Evolutionary conservation across 352 stramenopile genomes (phyloP).

Genomic region (Phytophthora ohioensis): DNA sequence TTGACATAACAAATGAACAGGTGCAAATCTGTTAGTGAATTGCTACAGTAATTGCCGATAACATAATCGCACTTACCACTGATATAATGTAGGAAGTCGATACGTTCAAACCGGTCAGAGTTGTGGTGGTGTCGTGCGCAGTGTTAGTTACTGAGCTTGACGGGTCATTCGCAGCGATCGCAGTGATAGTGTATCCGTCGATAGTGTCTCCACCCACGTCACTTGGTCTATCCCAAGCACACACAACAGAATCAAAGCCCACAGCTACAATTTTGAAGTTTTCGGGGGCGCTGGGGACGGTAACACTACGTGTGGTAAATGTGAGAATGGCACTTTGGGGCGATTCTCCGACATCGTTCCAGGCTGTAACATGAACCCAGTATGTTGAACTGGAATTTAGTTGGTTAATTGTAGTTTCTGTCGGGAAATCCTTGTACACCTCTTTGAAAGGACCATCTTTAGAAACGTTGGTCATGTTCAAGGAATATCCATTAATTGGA

Average conservation of each 20-base stretch:
- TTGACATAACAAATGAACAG: neutral
- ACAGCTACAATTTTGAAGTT: slow-evolving; percentile 45
- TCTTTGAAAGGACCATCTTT: slow-evolving; percentile 30
- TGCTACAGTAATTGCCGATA: neutral
- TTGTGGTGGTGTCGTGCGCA: neutral
- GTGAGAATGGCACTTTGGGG: slow-evolving; percentile 20
- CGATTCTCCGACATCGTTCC: slow-evolving; percentile 53
- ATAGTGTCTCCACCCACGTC: slow-evolving; percentile 55
- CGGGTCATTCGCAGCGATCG: slow-evolving; percentile 20
- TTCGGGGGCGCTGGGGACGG: slow-evolving; percentile 39
- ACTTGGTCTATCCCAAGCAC: slow-evolving; percentile 42
- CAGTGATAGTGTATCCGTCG: slow-evolving; percentile 39
- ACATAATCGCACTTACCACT: slow-evolving; percentile 42
- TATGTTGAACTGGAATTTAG: slow-evolving; percentile 49
- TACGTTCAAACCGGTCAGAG: slow-evolving; percentile 14
- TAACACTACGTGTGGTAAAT: slow-evolving; percentile 39
- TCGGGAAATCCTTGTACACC: slow-evolving; percentile 33
- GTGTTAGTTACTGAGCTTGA: neutral
- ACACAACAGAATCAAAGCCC: slow-evolving; percentile 36
- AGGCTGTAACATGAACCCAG: slow-evolving; percentile 48
- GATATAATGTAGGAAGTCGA: slow-evolving; percentile 49
- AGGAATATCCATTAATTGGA: slow-evolving; percentile 44
- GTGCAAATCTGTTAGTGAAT: neutral
- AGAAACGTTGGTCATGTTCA: slow-evolving; percentile 36
- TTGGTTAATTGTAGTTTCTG: slow-evolving; percentile 34